These are phyloP conservation scores for Wakefieldia striispora DNA, from an alignment of 768 basidiomycete species.

Conservation along the genomic window DNA sequence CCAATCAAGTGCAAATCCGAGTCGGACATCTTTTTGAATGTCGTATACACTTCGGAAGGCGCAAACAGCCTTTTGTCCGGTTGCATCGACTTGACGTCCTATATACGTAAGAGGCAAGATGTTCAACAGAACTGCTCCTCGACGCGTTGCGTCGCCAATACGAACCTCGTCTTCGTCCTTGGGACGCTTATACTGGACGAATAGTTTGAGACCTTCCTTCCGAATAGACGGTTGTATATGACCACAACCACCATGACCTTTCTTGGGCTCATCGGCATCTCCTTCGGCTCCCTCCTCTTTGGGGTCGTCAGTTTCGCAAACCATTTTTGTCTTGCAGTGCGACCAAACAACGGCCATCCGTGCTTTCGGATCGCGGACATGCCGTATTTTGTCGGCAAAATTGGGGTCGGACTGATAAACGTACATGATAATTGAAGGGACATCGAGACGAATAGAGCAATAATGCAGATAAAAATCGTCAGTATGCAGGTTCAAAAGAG, in stretches of 20 bases:
- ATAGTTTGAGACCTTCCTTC: slow-evolving; percentile 94
- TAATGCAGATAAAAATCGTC: slow-evolving; percentile 61
- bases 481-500: slow-evolving; percentile 46
- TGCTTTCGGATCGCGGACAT: slow-evolving; percentile 80
- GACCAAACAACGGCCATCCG: slow-evolving; percentile 86
- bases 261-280: slow-evolving; percentile 67
- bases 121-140: slow-evolving; percentile 11
- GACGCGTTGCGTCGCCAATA: slow-evolving; percentile 18
- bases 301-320: slow-evolving; percentile 85
- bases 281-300: slow-evolving; percentile 80
- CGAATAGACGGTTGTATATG: slow-evolving; percentile 85
- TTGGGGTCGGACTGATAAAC: slow-evolving; percentile 69
- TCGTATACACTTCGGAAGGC: slow-evolving; percentile 86
- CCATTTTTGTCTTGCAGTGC: slow-evolving; percentile 84
- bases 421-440: slow-evolving; percentile 24
- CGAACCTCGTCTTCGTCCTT: slow-evolving; percentile 93
- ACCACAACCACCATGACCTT: slow-evolving; percentile 97
- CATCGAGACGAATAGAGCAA: slow-evolving; percentile 27
- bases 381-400: slow-evolving; percentile 85
- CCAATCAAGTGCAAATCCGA: slow-evolving; percentile 87
- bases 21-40: slow-evolving; percentile 94
- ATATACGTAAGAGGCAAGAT: slow-evolving; percentile 3
- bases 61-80: slow-evolving; percentile 82
- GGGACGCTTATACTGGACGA: slow-evolving; percentile 91
- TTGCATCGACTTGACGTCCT: slow-evolving; percentile 80